These are phyloP conservation scores for Pisolithus sp. DNA, from an alignment of 768 basidiomycete genomes.

Conservation along the genomic window DNA sequence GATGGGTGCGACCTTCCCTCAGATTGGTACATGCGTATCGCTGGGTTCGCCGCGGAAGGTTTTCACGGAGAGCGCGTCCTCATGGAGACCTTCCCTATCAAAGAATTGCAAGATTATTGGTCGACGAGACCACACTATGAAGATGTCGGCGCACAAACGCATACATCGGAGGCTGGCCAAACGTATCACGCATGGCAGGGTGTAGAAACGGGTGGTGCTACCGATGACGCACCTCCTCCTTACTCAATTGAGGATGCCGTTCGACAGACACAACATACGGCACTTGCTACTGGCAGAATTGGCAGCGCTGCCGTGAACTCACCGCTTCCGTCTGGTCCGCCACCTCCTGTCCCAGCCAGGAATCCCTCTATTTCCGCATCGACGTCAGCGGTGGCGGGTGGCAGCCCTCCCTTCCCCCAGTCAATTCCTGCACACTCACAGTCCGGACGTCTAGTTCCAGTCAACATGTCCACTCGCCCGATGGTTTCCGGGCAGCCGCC, in stretches of 20 bases:
- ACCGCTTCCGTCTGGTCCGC: constrained; percentile 5
- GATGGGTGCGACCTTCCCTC: constrained; percentile 73
- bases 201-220: constrained; percentile 13
- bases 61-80: constrained; percentile 60
- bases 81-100: constrained; percentile 56
- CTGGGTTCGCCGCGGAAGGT: constrained; percentile 64
- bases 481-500: background rate
- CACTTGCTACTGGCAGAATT: background rate
- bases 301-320: background rate
- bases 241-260: constrained; percentile 47
- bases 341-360: constrained; percentile 8
- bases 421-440: background rate
- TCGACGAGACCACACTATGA: constrained; percentile 54
- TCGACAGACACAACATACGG: background rate
- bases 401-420: background rate
- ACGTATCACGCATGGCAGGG: constrained; percentile 42
- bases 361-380: constrained; percentile 2
- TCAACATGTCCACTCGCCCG: background rate
- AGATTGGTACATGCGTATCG: constrained; percentile 85
- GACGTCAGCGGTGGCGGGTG: background rate
- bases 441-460: background rate
- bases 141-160: constrained; percentile 18
- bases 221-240: constrained; percentile 59
- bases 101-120: constrained; percentile 77
- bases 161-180: constrained; percentile 12